A percentile compares a stretch with the other conserved stretches of the same genome.
Conservation (phyloP, 345 rosid genomes). For the Rhodamnia rubescens region DNA sequence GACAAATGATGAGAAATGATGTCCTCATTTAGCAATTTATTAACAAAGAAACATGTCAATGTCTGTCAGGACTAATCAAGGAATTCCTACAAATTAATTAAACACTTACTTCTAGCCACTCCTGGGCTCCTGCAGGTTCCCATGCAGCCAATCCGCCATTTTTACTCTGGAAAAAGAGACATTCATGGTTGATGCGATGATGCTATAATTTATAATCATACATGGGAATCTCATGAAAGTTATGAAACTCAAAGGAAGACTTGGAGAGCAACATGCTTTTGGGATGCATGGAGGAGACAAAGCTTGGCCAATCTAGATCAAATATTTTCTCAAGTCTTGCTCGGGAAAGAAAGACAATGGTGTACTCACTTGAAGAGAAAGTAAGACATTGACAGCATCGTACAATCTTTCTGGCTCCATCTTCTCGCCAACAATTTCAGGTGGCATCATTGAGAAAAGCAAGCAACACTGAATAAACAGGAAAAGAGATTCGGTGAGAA, state of each 20-base stretch:
- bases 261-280: neutral
- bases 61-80: neutral
- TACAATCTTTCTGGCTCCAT: conserved; percentile 26
- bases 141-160: conserved; percentile 50
- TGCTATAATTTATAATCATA: neutral
- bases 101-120: conserved; percentile 40
- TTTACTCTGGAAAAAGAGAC: conserved; percentile 22
- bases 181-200: neutral
- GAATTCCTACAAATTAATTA: conserved; percentile 13
- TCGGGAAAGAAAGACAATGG: neutral
- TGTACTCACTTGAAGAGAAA: conserved; percentile 33
- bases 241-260: neutral
- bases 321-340: neutral
- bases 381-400: conserved; percentile 42
- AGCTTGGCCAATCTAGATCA: neutral
- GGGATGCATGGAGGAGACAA: neutral
- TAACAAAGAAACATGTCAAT: neutral
- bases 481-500: neutral
- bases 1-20: neutral
- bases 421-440: conserved; percentile 37
- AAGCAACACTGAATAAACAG: conserved; percentile 24
- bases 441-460: conserved; percentile 31
- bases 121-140: conserved; percentile 46
- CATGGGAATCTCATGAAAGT: neutral
- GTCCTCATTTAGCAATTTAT: neutral